Conservation (phyloP, 805 yeast species). For the Pichia kluyveri region DNA sequence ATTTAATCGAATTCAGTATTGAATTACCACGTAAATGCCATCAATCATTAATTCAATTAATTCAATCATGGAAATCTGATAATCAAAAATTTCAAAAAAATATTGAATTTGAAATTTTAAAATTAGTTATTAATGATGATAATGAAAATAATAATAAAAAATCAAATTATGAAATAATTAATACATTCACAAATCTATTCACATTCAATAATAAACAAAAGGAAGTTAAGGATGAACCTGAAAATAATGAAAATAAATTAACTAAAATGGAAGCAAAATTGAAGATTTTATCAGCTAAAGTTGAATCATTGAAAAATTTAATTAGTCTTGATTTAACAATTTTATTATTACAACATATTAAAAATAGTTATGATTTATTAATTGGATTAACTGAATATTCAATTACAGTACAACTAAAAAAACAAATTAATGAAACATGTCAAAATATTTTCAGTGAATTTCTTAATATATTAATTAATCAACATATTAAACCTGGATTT, state of each 20-base stretch:
- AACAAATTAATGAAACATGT: slow-evolving; percentile 27
- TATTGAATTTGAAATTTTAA: slow-evolving; percentile 31
- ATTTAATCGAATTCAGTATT: slow-evolving; percentile 26
- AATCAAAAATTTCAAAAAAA: slow-evolving; percentile 29
- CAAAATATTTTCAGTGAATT: slow-evolving; percentile 63
- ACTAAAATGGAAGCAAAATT: slow-evolving; percentile 75
- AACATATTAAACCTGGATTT: slow-evolving; percentile 83
- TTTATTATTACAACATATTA: slow-evolving; percentile 60
- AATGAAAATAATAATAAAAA: slow-evolving; percentile 24
- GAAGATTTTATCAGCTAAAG: slow-evolving; percentile 64
- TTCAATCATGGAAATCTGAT: slow-evolving; percentile 32
- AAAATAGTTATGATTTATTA: slow-evolving; percentile 52
- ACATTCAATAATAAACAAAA: slow-evolving; percentile 21
- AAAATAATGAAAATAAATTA: slow-evolving; percentile 23
- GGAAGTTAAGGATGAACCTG: slow-evolving; percentile 9
- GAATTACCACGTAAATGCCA: slow-evolving; percentile 27
- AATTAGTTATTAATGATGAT: slow-evolving; percentile 20
- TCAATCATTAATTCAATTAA: slow-evolving; percentile 19
- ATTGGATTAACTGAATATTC: slow-evolving; percentile 32
- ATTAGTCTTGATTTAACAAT: slow-evolving; percentile 77
- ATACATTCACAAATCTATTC: slow-evolving; percentile 59
- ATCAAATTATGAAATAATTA: slow-evolving; percentile 39
- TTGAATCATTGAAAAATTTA: slow-evolving; percentile 65
- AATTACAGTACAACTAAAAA: slow-evolving; percentile 22
- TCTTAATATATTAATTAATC: slow-evolving; percentile 50